Percentiles rank a stretch among this genome's conserved stretches.
Conservation (phyloP, 495 filamentous ascomycete species). For the Neurospora sp. region DNA sequence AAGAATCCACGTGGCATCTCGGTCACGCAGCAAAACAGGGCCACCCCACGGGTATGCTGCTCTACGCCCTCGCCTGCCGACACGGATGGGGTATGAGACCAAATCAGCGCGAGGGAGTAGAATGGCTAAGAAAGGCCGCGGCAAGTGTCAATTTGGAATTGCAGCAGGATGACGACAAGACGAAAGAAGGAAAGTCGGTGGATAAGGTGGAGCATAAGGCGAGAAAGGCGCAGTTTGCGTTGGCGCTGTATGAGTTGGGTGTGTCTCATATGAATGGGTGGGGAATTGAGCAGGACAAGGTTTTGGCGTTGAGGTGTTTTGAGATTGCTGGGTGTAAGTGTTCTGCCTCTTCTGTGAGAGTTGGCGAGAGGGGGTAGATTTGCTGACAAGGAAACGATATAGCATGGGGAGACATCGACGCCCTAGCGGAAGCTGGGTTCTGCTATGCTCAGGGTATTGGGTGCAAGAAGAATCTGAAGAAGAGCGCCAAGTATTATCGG, state of each 20-base stretch:
- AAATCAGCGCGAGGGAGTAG: slow-evolving; percentile 78
- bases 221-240: slow-evolving; percentile 80
- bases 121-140: slow-evolving; percentile 81
- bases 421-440: slow-evolving; percentile 77
- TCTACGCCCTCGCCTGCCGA: slow-evolving; percentile 92
- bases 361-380: not conserved
- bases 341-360: slow-evolving; percentile 11
- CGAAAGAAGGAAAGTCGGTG: slow-evolving; percentile 50
- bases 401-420: slow-evolving; percentile 94
- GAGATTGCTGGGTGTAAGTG: slow-evolving; percentile 81
- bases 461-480: slow-evolving; percentile 92
- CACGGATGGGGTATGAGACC: slow-evolving; percentile 97
- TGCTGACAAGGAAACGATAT: slow-evolving; percentile 8
- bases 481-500: slow-evolving; percentile 83
- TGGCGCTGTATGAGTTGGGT: slow-evolving; percentile 91
- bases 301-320: slow-evolving; percentile 80
- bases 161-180: slow-evolving; percentile 61
- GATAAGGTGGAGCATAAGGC: slow-evolving; percentile 62
- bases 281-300: slow-evolving; percentile 90
- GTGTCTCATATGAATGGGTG: slow-evolving; percentile 98
- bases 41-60: slow-evolving; percentile 85
- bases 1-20: slow-evolving; percentile 91
- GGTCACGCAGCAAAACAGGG: slow-evolving; percentile 78
- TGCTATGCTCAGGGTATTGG: slow-evolving; percentile 79
- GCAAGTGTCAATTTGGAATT: slow-evolving; percentile 76